Evolutionary conservation across 306 rosid genomes (phyloP).

Genomic region (Spatholobus suberectus): DNA sequence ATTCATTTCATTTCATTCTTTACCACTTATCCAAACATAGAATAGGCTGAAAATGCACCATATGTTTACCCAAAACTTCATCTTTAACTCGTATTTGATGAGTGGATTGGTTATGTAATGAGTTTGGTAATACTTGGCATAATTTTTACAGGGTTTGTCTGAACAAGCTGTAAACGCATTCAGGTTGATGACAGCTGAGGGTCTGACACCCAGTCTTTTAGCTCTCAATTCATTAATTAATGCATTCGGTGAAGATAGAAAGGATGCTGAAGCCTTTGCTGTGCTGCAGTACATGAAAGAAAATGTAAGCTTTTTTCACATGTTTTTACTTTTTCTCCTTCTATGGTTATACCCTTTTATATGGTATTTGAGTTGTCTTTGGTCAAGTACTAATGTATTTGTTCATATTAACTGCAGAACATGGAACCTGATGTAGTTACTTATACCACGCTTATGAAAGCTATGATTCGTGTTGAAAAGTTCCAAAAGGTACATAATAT

Average conservation of each 20-base stretch:
- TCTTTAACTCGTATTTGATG: neutral
- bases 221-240: constrained; percentile 93
- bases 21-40: too few relatives aligned
- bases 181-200: constrained; percentile 82
- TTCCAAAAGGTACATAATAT: constrained; percentile 63
- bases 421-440: constrained; percentile 90
- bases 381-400: constrained; percentile 16
- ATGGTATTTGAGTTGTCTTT: constrained; percentile 6
- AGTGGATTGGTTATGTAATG: constrained; percentile 27
- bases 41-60: neutral
- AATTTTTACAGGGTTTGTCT: constrained; percentile 77
- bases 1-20: too few relatives aligned
- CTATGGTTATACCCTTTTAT: neutral
- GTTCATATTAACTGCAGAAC: constrained; percentile 60
- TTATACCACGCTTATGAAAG: constrained; percentile 97
- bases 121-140: constrained; percentile 39
- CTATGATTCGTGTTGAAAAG: constrained; percentile 83
- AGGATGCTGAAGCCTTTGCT: constrained; percentile 92
- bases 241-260: constrained; percentile 91
- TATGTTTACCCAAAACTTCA: neutral
- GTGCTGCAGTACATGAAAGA: constrained; percentile 92
- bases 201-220: constrained; percentile 81
- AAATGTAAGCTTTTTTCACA: constrained; percentile 51
- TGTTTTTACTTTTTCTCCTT: neutral
- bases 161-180: constrained; percentile 87